Percentiles rank a stretch among this genome's conserved stretches.
Conservation (phyloP, 2,329 filamentous ascomycete species). For the Hymenoscyphus linearis region DNA sequence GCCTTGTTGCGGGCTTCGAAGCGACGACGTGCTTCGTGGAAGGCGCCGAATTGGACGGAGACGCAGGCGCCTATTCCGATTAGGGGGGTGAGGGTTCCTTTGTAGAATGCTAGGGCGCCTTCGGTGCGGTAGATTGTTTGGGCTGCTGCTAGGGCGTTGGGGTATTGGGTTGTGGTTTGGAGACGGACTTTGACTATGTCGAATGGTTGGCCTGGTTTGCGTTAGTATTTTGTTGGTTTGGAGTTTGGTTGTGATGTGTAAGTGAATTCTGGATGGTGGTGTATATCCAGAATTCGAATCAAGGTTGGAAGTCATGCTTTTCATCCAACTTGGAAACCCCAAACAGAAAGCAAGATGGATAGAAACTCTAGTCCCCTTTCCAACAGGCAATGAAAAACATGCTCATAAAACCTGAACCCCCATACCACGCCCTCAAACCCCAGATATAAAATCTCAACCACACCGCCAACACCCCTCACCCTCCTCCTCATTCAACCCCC, state of each 20-base stretch:
- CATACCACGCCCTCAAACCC: not conserved
- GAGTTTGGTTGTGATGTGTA: not conserved
- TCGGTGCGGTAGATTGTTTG: slow-evolving; percentile 81
- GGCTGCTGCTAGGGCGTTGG: slow-evolving; percentile 73
- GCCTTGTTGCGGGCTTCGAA: slow-evolving; percentile 71
- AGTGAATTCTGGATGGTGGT: not conserved
- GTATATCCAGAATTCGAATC: not conserved
- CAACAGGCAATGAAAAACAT: no score
- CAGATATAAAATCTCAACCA: not conserved
- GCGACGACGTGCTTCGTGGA: slow-evolving; percentile 83
- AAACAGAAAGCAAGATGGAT: not conserved
- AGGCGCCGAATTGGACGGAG: slow-evolving; percentile 97
- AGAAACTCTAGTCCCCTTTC: no score
- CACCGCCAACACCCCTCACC: not conserved
- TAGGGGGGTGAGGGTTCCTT: slow-evolving; percentile 90
- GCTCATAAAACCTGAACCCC: no score
- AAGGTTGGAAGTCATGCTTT: not conserved
- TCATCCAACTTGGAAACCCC: not conserved
- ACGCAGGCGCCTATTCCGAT: slow-evolving; percentile 96
- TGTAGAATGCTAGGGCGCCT: slow-evolving; percentile 91
- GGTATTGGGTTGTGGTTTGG: slow-evolving; percentile 81
- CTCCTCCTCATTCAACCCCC: no score
- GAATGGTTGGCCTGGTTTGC: slow-evolving; percentile 57
- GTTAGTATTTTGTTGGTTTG: slow-evolving; percentile 16
- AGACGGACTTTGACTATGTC: slow-evolving; percentile 98